Conservation (phyloP, 78 protist species). For the Isochrysis galbana region DNA sequence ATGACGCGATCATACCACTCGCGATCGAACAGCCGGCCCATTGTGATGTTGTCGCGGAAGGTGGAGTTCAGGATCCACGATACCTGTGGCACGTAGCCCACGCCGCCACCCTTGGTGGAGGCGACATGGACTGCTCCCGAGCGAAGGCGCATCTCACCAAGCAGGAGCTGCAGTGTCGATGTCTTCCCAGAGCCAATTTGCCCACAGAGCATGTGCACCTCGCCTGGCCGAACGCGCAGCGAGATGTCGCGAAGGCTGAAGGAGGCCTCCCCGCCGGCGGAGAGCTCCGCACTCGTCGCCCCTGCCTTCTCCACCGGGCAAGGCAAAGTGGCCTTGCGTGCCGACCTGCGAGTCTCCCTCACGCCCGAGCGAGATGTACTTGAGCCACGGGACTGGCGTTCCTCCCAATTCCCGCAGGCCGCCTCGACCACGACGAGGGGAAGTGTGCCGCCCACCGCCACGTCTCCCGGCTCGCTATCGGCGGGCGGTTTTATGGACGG, state of each 20-base stretch:
- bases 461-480: background rate
- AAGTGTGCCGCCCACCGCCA: background rate
- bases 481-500: too few species aligned
- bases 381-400: too few species aligned
- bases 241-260: background rate
- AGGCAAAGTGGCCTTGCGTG: too few species aligned
- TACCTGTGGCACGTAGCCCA: slow-evolving; percentile 48
- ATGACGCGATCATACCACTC: background rate
- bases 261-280: background rate
- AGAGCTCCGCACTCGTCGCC: too few species aligned
- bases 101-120: background rate
- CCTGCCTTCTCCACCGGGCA: background rate
- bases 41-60: slow-evolving; percentile 59
- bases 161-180: background rate
- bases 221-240: background rate
- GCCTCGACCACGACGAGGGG: background rate
- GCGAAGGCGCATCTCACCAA: background rate
- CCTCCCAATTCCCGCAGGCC: background rate
- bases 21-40: slow-evolving; percentile 20
- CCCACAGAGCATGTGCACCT: background rate
- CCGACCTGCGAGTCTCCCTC: too few species aligned
- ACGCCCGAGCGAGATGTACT: too few species aligned
- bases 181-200: slow-evolving; percentile 26
- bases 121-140: background rate
- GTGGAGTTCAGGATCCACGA: slow-evolving; percentile 65